Conservation (phyloP, 257 asterid genomes). For the Solanum ossicruentum region DNA sequence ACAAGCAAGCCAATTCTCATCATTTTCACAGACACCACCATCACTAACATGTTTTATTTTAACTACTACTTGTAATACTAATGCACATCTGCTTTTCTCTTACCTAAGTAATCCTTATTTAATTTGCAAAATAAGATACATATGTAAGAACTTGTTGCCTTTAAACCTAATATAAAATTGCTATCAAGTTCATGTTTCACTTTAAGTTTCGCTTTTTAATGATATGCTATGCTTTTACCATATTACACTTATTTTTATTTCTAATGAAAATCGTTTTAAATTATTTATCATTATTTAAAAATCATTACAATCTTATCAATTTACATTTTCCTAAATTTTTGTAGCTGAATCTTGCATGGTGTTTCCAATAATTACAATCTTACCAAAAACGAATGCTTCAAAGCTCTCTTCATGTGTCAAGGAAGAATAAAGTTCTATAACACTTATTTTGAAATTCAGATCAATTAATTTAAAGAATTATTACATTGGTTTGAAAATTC, state of each 20-base stretch:
- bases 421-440: too few species aligned
- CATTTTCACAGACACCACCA: background rate
- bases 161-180: background rate
- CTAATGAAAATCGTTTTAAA: too few species aligned
- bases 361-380: too few species aligned
- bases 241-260: too few species aligned
- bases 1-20: background rate
- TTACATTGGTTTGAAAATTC: too few species aligned
- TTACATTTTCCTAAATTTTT: background rate
- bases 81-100: background rate
- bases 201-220: too few species aligned
- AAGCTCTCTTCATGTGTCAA: too few species aligned
- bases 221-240: too few species aligned
- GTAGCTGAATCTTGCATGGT: background rate
- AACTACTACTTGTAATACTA: background rate
- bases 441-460: too few species aligned
- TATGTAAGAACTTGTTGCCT: background rate
- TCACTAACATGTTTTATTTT: conserved; percentile 3
- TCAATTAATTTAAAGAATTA: too few species aligned
- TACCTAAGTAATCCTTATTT: background rate
- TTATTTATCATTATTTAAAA: background rate
- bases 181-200: background rate
- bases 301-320: background rate
- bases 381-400: too few species aligned
- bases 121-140: background rate